These are phyloP conservation scores for Erythrophleum ivorense DNA, from an alignment of 331 rosid species.

Conservation along the genomic window DNA sequence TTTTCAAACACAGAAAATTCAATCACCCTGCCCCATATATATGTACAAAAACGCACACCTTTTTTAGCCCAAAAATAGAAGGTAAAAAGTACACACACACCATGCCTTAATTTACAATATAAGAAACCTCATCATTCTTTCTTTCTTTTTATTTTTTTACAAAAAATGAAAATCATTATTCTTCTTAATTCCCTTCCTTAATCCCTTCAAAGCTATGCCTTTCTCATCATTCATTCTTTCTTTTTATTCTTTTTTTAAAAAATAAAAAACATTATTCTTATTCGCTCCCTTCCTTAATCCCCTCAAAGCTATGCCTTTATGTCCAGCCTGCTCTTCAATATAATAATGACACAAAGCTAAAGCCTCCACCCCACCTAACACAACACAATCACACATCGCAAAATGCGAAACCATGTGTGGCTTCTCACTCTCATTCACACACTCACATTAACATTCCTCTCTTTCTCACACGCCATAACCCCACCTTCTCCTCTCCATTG, in stretches of 20 bases:
- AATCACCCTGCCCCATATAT: no score
- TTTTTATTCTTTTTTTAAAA: no score
- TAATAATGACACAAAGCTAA: background rate
- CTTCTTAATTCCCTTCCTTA: background rate
- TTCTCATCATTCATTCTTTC: no score
- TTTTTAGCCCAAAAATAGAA: no score
- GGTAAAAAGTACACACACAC: no score
- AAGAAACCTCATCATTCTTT: background rate
- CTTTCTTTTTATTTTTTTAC: background rate
- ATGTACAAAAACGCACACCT: no score
- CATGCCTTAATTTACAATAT: background rate
- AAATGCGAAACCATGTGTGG: constrained; percentile 41
- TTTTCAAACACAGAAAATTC: no score
- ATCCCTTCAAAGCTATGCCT: background rate
- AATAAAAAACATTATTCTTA: no score
- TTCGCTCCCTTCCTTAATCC: background rate
- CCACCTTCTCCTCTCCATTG: constrained; percentile 65
- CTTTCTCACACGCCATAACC: constrained; percentile 27
- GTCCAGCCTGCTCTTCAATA: no score
- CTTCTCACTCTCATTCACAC: constrained; percentile 34
- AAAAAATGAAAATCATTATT: no score
- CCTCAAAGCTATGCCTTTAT: background rate
- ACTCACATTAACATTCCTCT: background rate
- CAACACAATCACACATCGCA: background rate
- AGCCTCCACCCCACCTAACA: background rate